Conservation (phyloP, 768 basidiomycete species). For the Termitomyces eurrhizus region DNA sequence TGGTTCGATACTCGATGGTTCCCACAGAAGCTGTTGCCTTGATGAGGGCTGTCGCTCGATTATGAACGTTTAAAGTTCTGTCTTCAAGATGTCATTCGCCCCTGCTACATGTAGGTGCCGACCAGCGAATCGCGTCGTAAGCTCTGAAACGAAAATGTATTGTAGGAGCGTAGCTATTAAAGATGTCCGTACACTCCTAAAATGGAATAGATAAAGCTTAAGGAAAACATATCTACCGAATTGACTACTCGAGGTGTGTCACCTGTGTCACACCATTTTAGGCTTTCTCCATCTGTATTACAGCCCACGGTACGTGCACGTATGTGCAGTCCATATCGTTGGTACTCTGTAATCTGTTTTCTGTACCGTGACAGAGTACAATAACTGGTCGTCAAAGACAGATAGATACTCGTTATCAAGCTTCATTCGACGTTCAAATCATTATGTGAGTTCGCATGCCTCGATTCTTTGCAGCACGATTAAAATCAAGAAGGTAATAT, state of each 20-base stretch:
- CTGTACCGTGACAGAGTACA: neutral
- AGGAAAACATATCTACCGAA: no score
- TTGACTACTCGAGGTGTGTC: no score
- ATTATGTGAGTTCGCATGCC: neutral
- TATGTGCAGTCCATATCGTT: neutral
- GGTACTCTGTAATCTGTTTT: neutral
- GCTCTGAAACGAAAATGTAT: no score
- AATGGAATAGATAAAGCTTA: no score
- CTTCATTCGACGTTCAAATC: neutral
- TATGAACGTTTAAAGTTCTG: neutral
- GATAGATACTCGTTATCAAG: neutral
- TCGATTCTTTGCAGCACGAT: neutral
- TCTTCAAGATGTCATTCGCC: neutral
- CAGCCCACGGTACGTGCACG: neutral
- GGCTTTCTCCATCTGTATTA: neutral
- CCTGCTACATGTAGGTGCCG: no score
- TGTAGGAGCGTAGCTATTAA: no score
- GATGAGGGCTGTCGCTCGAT: neutral
- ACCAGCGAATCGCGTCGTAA: no score
- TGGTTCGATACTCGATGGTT: no score
- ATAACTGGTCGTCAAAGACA: neutral
- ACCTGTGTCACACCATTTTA: no score
- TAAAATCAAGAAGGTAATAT: neutral
- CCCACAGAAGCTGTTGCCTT: no score
- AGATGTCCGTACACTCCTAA: no score